Conservation (phyloP, 1,284 basidiomycete species). For the Nidula niveotomentosa region DNA sequence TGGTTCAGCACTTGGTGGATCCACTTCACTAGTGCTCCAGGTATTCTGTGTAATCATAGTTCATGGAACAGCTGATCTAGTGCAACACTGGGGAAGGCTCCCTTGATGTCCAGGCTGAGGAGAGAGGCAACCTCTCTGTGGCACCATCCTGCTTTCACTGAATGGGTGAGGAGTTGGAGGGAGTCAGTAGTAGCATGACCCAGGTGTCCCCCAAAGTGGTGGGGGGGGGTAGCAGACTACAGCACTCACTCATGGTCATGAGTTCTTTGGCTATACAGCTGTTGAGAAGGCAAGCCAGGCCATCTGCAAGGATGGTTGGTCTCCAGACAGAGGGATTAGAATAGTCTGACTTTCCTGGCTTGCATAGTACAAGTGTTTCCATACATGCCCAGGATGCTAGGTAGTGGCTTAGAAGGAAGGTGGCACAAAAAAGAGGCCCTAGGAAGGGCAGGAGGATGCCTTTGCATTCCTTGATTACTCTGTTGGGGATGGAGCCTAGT, state of each 20-base stretch:
- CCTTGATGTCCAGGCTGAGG: slow-evolving; percentile 20
- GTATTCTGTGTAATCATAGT: slow-evolving; percentile 12
- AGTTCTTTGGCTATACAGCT: neutral
- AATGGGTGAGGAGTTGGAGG: neutral
- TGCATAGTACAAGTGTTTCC: too few species aligned
- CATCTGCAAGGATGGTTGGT: neutral
- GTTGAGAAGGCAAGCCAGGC: neutral
- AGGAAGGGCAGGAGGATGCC: neutral
- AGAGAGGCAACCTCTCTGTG: slow-evolving; percentile 14
- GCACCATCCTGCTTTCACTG: slow-evolving; percentile 13
- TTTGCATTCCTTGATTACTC: neutral
- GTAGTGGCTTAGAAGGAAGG: too few species aligned
- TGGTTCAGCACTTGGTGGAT: slow-evolving; percentile 6
- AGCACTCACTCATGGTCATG: neutral
- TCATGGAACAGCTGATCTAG: slow-evolving; percentile 18
- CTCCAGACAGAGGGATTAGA: neutral
- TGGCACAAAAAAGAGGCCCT: too few species aligned
- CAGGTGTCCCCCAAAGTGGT: neutral
- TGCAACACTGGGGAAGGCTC: slow-evolving; percentile 22
- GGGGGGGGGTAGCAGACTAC: neutral
- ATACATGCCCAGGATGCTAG: too few species aligned
- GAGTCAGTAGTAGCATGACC: neutral
- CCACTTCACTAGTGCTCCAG: slow-evolving; percentile 9
- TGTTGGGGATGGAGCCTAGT: neutral
- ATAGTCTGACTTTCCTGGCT: too few species aligned